Base-by-base conservation (phyloP, 495 filamentous ascomycete genomes). In the Daldinia grandis region DNA sequence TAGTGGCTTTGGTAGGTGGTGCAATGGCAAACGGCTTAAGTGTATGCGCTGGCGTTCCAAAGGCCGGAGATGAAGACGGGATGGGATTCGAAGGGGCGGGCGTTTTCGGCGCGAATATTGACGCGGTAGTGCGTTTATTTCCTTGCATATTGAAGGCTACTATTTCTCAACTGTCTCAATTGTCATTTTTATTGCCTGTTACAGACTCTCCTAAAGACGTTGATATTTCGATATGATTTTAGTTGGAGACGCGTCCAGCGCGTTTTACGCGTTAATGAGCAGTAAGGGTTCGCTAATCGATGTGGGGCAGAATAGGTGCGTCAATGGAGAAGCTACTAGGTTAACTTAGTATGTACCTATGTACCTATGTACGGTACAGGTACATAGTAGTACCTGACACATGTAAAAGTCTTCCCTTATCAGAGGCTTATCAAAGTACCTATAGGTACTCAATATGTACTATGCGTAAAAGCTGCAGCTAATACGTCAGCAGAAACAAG, bases 51-150 rank as follows among this genome's bases (percentile, higher is more conserved):
- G 93, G 93, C 2, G 93, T 97, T 28, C 86, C 92, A 79, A 97
- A 97, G 33, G 88, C 94, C 53, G 93, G 93, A 10, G 94, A 97
- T 0, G 94, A 97, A 2, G 94, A 97, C 8, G 91, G 91, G 49
- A 95, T 90, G 30, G 83, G 83, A 72, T 91, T 87, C 58, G 65
- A 38, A 5, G 77, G 67, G 17, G 76, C 74, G 24, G 69, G 71
- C 9, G 72, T 78, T 61, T 81, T 80, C 55, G 76, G 76, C 24
- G 79, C 80, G 58, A 82, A 82, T 65, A 83, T 69, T 1, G 74
- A 78, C 17, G 80, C 77, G 47, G 74, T 64, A 15, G 66, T 58
- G 1, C 73, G 74, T 17, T 77, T 79, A 59, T 78, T 80, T 9
- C 66, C 38, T 47, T 78, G 73, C 65, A 75, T 78, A 33, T 74